Conservation (phyloP, 495 filamentous ascomycete species). For the Glarea lozoyensis region DNA sequence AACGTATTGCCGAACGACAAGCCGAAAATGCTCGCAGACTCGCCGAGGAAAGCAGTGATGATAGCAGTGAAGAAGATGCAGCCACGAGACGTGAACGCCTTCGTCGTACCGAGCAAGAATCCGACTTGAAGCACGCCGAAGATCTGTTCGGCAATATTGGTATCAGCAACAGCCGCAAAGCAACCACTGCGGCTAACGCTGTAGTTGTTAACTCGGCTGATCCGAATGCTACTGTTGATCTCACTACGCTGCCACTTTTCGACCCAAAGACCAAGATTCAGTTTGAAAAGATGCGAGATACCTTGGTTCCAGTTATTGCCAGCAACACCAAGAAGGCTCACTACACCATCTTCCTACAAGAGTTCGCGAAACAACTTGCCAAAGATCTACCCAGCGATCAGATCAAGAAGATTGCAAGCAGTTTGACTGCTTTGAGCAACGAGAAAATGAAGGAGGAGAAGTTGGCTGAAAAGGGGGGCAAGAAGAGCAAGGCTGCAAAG, state of each 20-base stretch:
- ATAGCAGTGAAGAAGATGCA: conserved; percentile 56
- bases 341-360: conserved; percentile 80
- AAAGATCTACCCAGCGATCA: conserved; percentile 85
- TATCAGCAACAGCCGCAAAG: conserved; percentile 56
- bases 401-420: conserved; percentile 88
- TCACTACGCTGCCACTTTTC: conserved; percentile 73
- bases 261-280: conserved; percentile 80
- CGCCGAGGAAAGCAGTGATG: conserved; percentile 43
- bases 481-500: conserved; percentile 94
- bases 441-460: conserved; percentile 99
- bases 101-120: conserved; percentile 70
- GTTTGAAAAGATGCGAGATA: conserved; percentile 66
- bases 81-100: conserved; percentile 61
- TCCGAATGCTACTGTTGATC: conserved; percentile 69
- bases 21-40: conserved; percentile 39
- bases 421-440: conserved; percentile 76
- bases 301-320: conserved; percentile 65
- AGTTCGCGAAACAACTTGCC: conserved; percentile 77
- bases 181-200: conserved; percentile 44
- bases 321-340: conserved; percentile 78
- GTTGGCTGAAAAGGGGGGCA: conserved; percentile 82
- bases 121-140: conserved; percentile 84
- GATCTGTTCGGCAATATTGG: conserved; percentile 82
- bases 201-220: conserved; percentile 61
- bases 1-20: conserved; percentile 75